Base-by-base conservation (phyloP, 2,329 filamentous ascomycete species). In the Penicillium sp. region DNA sequence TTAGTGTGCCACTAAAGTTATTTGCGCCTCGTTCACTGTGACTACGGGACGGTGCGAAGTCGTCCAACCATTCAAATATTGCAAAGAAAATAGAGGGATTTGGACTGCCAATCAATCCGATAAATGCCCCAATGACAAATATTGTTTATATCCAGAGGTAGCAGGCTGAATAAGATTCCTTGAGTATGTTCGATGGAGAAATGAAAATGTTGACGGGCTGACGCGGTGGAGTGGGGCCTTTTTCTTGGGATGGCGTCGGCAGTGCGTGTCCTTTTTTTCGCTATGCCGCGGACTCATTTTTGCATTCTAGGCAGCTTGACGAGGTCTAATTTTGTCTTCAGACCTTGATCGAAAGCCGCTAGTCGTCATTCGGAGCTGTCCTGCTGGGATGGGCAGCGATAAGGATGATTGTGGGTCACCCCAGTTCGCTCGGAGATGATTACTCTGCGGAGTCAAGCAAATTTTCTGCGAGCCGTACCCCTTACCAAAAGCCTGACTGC, bases 221-320 rank as follows among this genome's bases (percentile, higher is more conserved):
- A 62, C 58, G 54, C 49, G 54, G 58, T 56, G 34, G 21, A 36
- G 59, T 60, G 60, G 60, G 59, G 59, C 59, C 3, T 45, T 12
- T 29, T 47, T 24, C 39, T 16, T 42, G n/a, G 45, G 45, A 60
- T 56, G 48, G 57, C 58, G 54, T 51, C 43, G 49, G 47, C 55
- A 59, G n/a, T 58, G 42, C 47, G 57, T 54, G 52, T 43, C 47
- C 50, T 55, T 29, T 46, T 36, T 23, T 23, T 38, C 26, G 23
- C 24, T 31, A 21, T 26, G 36, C 21, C 42, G 18, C 15, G 39
- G 21, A 28, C 23, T 47, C 36, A 10, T 29, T 18, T 34, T 33
- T 52, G 13, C 3, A 16, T 21, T 45, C 16, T 12, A 29, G 23
- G 42, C 42, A 29, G 23, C 23, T 18, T 13, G 18, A 39, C 21